Percentiles rank a stretch among this genome's conserved stretches.
Evolutionary conservation across 768 basidiomycete species (phyloP).

Genomic region (Crassisporium funariophilum): DNA sequence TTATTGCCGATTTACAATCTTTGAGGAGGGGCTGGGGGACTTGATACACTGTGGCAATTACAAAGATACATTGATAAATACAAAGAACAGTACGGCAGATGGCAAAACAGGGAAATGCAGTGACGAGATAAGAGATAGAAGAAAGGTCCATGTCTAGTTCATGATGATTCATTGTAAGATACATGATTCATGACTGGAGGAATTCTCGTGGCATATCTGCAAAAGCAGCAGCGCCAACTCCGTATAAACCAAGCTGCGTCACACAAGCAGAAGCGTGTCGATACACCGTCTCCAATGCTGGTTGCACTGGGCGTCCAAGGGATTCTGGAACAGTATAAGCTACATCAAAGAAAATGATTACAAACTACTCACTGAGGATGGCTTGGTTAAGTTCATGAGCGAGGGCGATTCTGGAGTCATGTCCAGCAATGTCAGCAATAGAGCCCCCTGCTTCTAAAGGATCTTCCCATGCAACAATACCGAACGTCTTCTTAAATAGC

Average conservation of each 20-base stretch:
- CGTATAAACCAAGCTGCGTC: slow-evolving; percentile 69
- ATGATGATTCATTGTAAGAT: neutral
- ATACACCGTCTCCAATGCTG: slow-evolving; percentile 76
- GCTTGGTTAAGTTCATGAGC: slow-evolving; percentile 81
- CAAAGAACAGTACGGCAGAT: slow-evolving; percentile 8
- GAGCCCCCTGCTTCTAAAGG: slow-evolving; percentile 68
- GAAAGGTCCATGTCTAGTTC: neutral
- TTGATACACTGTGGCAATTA: slow-evolving; percentile 12
- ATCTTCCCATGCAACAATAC: slow-evolving; percentile 79
- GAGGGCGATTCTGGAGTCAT: slow-evolving; percentile 62
- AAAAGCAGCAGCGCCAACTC: slow-evolving; percentile 78
- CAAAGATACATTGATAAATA: slow-evolving; percentile 12
- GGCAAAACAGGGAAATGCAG: neutral
- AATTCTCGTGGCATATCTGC: slow-evolving; percentile 80
- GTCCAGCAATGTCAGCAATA: slow-evolving; percentile 67
- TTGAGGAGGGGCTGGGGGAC: slow-evolving; percentile 34
- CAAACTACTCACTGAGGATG: slow-evolving; percentile 65
- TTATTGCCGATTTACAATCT: slow-evolving; percentile 85
- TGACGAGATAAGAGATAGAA: neutral
- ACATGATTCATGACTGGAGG: slow-evolving; percentile 42
- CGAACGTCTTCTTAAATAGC: slow-evolving; percentile 73
- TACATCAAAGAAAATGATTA: neutral
- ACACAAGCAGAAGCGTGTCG: slow-evolving; percentile 73
- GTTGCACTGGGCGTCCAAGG: slow-evolving; percentile 70
- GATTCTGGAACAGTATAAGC: slow-evolving; percentile 52